phyloP scores from a whole-genome alignment of 352 stramenopile genomes.

The Globisporangium splendens region DNA sequence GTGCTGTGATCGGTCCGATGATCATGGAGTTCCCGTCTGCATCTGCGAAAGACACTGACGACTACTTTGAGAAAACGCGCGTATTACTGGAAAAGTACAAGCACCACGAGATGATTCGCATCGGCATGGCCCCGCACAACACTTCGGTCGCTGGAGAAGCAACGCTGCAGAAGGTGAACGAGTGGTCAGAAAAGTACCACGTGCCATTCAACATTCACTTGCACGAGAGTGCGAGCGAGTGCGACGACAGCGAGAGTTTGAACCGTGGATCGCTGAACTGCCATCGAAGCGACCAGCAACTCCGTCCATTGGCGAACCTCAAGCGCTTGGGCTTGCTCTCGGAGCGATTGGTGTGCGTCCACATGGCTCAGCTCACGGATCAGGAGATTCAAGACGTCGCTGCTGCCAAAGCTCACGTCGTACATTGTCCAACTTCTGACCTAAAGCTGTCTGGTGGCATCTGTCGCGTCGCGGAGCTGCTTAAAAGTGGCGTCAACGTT shows the following conservation, averaged over 20 bases:
- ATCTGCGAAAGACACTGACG: slow-evolving; percentile 50
- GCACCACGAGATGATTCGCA: slow-evolving; percentile 54
- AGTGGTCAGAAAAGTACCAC: slow-evolving; percentile 42
- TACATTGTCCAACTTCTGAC: slow-evolving; percentile 89
- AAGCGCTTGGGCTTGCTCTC: slow-evolving; percentile 74
- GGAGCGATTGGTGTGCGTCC: slow-evolving; percentile 58
- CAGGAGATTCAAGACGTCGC: slow-evolving; percentile 77
- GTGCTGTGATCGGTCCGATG: slow-evolving; percentile 60
- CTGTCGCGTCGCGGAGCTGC: too few relatives aligned
- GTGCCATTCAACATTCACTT: slow-evolving; percentile 83
- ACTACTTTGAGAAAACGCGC: slow-evolving; percentile 77
- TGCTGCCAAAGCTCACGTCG: slow-evolving; percentile 48
- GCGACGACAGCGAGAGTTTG: slow-evolving; percentile 66
- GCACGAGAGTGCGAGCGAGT: slow-evolving; percentile 83
- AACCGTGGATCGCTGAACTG: slow-evolving; percentile 73
- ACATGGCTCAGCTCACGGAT: slow-evolving; percentile 86
- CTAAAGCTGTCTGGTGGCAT: too few relatives aligned
- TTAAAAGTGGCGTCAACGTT: too few relatives aligned
- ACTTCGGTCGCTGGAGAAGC: slow-evolving; percentile 83
- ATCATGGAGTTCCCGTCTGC: slow-evolving; percentile 73
- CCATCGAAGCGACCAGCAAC: slow-evolving; percentile 73
- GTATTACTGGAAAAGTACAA: slow-evolving; percentile 63
- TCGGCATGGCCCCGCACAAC: slow-evolving; percentile 79
- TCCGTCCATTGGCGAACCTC: slow-evolving; percentile 78
- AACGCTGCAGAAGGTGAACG: slow-evolving; percentile 38